Base-by-base conservation (phyloP, 1,284 basidiomycete species). In the Vanrija pseudolonga region DNA sequence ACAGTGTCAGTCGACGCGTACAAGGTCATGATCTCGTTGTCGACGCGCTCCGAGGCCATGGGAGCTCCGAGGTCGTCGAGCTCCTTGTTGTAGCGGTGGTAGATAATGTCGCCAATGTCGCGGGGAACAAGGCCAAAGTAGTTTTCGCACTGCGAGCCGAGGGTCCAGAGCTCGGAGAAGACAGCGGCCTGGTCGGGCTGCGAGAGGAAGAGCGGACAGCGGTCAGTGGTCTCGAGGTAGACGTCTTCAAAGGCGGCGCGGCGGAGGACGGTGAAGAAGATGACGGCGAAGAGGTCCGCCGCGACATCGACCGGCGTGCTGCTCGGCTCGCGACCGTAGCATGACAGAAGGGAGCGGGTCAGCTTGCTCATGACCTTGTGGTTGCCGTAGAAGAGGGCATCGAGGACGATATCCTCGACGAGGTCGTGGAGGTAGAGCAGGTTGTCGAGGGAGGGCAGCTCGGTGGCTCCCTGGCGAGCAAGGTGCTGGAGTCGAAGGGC, bases 1-100 rank as follows among this genome's bases (percentile, higher is more conserved):
- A 24, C 39, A n/a, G 37, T 43, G 37, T 54, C 53, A 3, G 47
- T 49, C 20, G 28, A 38, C 2, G 47, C 42, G 20, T 54, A 54
- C 53, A 54, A 45, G n/a, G 53, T 54, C 53, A 54, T 54, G 43
- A 54, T 54, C 47, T 54, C 53, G 47, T 54, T 54, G 43, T n/a
- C 40, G 20, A 40, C 19, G 23, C 53, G 42, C 20, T 54, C 53
- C 2, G 23, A 24, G 7, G 43, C 42, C 15, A n/a, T 49, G 0
- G 53, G 53, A 0, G 43, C 47, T 2, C 53, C 53, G 15, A 54
- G 42, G 11, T 47, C 43, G 12, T 45, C 53, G 20, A 54, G 53
- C 19, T 42, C 36, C 15, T n/a, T 23, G 11, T 23, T 26, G 20
- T 44, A 44, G 17, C 55, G 55, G 23, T 47, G 36, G 50, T 51